Evolutionary conservation across 208 protist genomes (phyloP).

Genomic region (Wallacemonas collosoma): DNA sequence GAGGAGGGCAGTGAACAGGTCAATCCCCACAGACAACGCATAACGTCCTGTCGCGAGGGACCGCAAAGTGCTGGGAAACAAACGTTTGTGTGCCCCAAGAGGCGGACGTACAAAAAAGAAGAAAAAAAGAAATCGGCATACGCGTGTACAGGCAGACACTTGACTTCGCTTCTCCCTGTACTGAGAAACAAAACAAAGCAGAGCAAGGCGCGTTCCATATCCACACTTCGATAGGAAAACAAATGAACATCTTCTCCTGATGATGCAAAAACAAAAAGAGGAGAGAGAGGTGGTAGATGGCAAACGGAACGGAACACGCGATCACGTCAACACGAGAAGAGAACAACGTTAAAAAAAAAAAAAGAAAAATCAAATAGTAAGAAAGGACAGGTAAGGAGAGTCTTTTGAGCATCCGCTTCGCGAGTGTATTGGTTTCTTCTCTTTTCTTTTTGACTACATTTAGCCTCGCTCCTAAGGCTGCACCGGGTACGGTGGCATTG

Average conservation of each 20-base stretch:
- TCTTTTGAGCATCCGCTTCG: conserved; percentile 8
- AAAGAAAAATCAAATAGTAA: conserved; percentile 15
- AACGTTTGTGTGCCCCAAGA: not conserved
- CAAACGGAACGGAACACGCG: not conserved
- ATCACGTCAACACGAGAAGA: not conserved
- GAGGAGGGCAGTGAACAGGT: not conserved
- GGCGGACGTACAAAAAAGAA: conserved; percentile 9
- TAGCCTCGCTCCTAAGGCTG: not conserved
- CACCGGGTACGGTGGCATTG: too few relatives aligned
- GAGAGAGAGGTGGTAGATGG: not conserved
- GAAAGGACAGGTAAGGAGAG: conserved; percentile 16
- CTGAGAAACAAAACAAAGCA: not conserved
- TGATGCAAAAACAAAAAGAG: not conserved
- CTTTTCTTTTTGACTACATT: not conserved
- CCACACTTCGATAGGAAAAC: not conserved
- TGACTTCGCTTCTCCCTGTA: not conserved
- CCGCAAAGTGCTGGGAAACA: not conserved
- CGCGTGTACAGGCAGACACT: conserved; percentile 5
- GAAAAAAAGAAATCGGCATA: conserved; percentile 15
- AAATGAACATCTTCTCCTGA: not conserved
- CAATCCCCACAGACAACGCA: not conserved
- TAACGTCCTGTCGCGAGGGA: not conserved
- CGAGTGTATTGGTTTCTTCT: conserved; percentile 13
- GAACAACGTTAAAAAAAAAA: conserved; percentile 8
- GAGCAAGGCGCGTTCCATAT: not conserved